Evolutionary conservation across 495 filamentous ascomycete genomes (phyloP).

Genomic region (Lophium mytilinum): DNA sequence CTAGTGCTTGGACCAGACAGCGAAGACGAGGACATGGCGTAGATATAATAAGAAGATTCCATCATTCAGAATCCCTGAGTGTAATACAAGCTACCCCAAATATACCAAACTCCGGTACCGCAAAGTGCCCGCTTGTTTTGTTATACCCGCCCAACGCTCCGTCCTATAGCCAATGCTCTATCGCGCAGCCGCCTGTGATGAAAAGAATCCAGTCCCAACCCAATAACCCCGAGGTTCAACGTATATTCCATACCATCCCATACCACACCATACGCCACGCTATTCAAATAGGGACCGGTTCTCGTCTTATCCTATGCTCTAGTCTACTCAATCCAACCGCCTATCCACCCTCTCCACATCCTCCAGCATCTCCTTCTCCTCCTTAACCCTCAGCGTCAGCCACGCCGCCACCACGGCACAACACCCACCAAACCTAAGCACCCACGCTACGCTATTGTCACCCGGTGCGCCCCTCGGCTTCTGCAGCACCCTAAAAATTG

Average conservation of each 20-base stretch:
- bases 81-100: too few relatives aligned
- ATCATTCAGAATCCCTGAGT: too few relatives aligned
- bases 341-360: neutral
- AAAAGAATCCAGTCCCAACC: too few relatives aligned
- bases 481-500: slow-evolving; percentile 73
- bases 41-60: neutral
- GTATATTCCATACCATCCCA: too few relatives aligned
- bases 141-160: too few relatives aligned
- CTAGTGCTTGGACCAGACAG: slow-evolving; percentile 23
- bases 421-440: slow-evolving; percentile 70
- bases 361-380: slow-evolving; percentile 25
- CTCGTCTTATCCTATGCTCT: neutral
- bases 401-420: slow-evolving; percentile 70
- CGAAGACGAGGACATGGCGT: slow-evolving; percentile 9
- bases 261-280: neutral
- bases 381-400: slow-evolving; percentile 29
- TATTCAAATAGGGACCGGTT: neutral
- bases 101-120: too few relatives aligned
- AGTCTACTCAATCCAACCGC: neutral
- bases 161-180: too few relatives aligned
- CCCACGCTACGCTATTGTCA: slow-evolving; percentile 79
- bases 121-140: too few relatives aligned
- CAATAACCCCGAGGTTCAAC: neutral
- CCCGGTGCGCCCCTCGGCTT: slow-evolving; percentile 73
- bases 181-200: too few relatives aligned